Evolutionary conservation across 1,139 yeast genomes (phyloP).

Genomic region (Kodamaea fungicola): DNA sequence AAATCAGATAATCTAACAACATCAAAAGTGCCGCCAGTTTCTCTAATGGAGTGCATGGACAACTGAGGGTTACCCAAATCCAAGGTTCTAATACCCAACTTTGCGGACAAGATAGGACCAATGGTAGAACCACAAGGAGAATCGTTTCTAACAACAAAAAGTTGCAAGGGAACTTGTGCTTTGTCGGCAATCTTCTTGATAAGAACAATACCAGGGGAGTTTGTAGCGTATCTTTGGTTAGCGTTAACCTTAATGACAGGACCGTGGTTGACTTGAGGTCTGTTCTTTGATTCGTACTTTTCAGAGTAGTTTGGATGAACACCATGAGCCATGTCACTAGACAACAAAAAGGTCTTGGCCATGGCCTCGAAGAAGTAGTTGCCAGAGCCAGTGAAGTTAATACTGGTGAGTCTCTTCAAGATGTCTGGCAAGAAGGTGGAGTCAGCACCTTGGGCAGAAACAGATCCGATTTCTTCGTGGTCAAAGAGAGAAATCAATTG

Average conservation of each 20-base stretch:
- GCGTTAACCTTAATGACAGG: slow-evolving; percentile 94
- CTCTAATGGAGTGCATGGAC: slow-evolving; percentile 94
- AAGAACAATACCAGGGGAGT: slow-evolving; percentile 82
- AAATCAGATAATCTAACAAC: slow-evolving; percentile 58
- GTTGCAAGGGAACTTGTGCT: slow-evolving; percentile 66
- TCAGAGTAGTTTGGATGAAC: slow-evolving; percentile 87
- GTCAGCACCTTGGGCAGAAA: slow-evolving; percentile 95
- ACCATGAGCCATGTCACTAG: slow-evolving; percentile 97
- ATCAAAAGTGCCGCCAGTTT: slow-evolving; percentile 84
- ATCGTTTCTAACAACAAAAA: slow-evolving; percentile 88
- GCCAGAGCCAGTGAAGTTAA: slow-evolving; percentile 21
- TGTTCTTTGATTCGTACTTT: slow-evolving; percentile 72
- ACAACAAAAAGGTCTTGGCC: slow-evolving; percentile 81
- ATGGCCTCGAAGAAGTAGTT: slow-evolving; percentile 55
- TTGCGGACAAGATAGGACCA: slow-evolving; percentile 89
- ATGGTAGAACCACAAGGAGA: slow-evolving; percentile 96
- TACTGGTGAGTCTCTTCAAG: slow-evolving; percentile 58
- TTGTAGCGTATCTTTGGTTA: slow-evolving; percentile 92
- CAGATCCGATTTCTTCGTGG: slow-evolving; percentile 93
- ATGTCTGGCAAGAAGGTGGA: slow-evolving; percentile 84
- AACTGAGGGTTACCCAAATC: slow-evolving; percentile 94
- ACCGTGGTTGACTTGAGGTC: slow-evolving; percentile 80
- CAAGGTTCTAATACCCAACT: slow-evolving; percentile 82
- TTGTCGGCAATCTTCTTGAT: slow-evolving; percentile 67
- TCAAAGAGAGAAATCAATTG: slow-evolving; percentile 80